Evolutionary conservation across 2,329 filamentous ascomycete genomes (phyloP), one percentile per base, ranked within the genome.

Genomic region (Coniochaeta sp.): DNA sequence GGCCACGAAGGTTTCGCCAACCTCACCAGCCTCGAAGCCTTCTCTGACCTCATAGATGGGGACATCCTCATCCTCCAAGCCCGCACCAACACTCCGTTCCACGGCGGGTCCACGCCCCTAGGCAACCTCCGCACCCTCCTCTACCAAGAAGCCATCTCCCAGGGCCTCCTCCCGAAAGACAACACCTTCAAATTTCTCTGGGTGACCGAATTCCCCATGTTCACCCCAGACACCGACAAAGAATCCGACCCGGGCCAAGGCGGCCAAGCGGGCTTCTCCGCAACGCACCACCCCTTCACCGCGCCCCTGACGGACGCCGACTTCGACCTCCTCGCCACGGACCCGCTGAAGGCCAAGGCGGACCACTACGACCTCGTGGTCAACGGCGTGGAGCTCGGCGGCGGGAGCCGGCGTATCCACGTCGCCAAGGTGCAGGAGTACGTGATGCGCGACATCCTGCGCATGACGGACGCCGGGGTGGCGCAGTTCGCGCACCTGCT

Each of bases 301-400:
- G 90, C 95, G 0, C 95, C 95, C 0, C 85, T 90, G 38, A 85
- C 85, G 0, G 73, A 81, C 0, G 76, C 78, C 5, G 93, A 98
- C 70, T 82, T 96, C 17, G 87, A 91, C 43, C 74, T 91, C 0
- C 83, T 98, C 1, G 79, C 86, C 40, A 86, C 81, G 0, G 81
- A 92, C 44, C 93, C 95, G 0, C 79, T 91, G 0, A 74, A 81
- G 55, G 91, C 86, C 1, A 84, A 82, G 66, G 96, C 89, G 3
- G 93, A 96, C 67, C 93, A 96, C 71, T 99, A 97, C 75, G 95
- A 99, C 68, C 85, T 99, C 16, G 93, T 99, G 0, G 84, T 98
- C 67, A 99, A 99, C 71, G 95, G 95, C 4, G 86, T 96, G 6
- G 95, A 99, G 74, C 83, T 99, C 1, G 95, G 95, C 28, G 95